phyloP scores from a whole-genome alignment of 192 early-diverging fungal genomes.

The Gryganskiella cystojenkinii region DNA sequence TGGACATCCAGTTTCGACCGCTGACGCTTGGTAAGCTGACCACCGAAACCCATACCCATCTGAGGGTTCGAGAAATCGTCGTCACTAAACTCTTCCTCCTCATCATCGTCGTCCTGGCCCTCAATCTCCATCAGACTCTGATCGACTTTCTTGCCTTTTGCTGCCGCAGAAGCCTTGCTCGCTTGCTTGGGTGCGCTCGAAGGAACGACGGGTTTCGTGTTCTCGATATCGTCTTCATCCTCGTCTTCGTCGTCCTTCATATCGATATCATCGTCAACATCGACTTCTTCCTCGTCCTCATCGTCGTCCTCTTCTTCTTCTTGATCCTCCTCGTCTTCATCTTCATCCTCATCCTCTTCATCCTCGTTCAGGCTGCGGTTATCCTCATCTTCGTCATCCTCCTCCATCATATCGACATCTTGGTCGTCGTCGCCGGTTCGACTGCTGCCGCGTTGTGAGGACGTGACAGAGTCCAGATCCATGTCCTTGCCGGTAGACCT shows the following conservation, averaged over 20 bases:
- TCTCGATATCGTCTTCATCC: slow-evolving; percentile 51
- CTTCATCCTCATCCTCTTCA: slow-evolving; percentile 40
- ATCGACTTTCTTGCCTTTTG: slow-evolving; percentile 33
- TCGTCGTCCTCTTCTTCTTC: slow-evolving; percentile 30
- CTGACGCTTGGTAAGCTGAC: slow-evolving; percentile 76
- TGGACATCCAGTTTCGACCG: slow-evolving; percentile 71
- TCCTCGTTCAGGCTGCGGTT: slow-evolving; percentile 16
- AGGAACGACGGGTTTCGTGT: slow-evolving; percentile 32
- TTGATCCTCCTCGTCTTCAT: slow-evolving; percentile 36
- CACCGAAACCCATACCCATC: slow-evolving; percentile 32
- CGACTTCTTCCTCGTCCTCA: slow-evolving; percentile 23
- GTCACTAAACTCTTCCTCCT: slow-evolving; percentile 42
- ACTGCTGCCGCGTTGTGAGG: slow-evolving; percentile 12
- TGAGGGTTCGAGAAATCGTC: slow-evolving; percentile 46
- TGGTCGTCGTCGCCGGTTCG: slow-evolving; percentile 24
- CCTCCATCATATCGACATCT: slow-evolving; percentile 31
- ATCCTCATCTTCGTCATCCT: slow-evolving; percentile 42
- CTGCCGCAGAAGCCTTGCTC: slow-evolving; percentile 6
- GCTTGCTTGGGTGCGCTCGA: slow-evolving; percentile 19
- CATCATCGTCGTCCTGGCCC: slow-evolving; percentile 9
- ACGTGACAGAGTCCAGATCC: slow-evolving; percentile 22
- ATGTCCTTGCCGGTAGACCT: slow-evolving; percentile 10
- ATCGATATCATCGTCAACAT: slow-evolving; percentile 24
- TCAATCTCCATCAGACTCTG: slow-evolving; percentile 3
- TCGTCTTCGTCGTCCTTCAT: slow-evolving; percentile 44